Evolutionary conservation across 108 stramenopile species (phyloP), one percentile per base, ranked within the genome.

Genomic region (Conticribra weissflogii): DNA sequence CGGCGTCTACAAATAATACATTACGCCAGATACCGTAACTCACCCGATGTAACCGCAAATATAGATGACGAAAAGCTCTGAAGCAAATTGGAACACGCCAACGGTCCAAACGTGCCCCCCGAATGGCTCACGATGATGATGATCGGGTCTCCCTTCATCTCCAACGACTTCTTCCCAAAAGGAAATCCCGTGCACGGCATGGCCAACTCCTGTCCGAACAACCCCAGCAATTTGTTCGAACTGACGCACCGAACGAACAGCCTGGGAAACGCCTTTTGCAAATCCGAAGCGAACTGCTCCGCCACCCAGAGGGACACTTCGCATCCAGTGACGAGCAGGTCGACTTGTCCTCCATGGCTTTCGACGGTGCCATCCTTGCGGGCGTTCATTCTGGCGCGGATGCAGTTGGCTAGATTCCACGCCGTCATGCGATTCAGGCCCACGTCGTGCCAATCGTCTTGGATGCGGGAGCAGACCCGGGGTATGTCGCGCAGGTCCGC

Each of bases 231-330:
- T 68, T 85, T 86, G 66, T 88, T 88, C 27, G 79, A 70, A 44
- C 67, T 70, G 3, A 81, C 71, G 14, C 81, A 67, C 34, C 49
- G 61, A 30, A 88, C 64, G 51, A 81, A 81, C 0, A 88, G 71
- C 31, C 67, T 61, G 16, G 87, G 85, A 58, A 88, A 81, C 15
- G 66, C 34, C 29, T 75, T 77, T 47, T 81, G 71, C 50, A 88
- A 55, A 51, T 85, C 87, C 22, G 71, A 47, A 5, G 70, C 85
- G 60, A 85, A 88, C 47, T 88, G 85, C 51, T 88, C 85, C 22
- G 81, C 85, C 1, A 88, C 65, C 87, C 87, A 88, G 30, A 88
- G 71, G 8, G 51, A 63, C 17, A 84, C 85, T 62, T 88, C 87
- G 22, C 82, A 82, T 16, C 87, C 87, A 41, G 79, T 82, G 0